Evolutionary conservation across 176 grass and related monocot species (phyloP).

Genomic region (Oryza glumipatula): DNA sequence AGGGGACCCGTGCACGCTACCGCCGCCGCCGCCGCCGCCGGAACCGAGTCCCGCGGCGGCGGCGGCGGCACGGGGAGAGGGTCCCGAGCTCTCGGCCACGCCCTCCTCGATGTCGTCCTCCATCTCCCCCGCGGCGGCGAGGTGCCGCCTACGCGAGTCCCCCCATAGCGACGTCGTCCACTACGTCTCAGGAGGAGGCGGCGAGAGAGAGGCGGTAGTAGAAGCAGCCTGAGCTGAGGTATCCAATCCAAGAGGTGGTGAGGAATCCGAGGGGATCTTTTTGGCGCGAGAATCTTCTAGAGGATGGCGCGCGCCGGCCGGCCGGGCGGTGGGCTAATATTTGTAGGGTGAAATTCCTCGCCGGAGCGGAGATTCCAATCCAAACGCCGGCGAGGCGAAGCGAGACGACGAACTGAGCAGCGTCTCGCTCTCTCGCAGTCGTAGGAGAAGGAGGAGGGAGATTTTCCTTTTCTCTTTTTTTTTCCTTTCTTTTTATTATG

Average conservation of each 20-base stretch:
- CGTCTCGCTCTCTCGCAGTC: no score
- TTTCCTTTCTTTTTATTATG: no score
- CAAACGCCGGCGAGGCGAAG: neutral
- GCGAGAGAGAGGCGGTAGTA: neutral
- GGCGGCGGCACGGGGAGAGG: slow-evolving; percentile 7
- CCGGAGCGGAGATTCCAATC: neutral
- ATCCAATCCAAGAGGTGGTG: slow-evolving; percentile 12
- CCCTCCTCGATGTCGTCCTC: slow-evolving; percentile 60
- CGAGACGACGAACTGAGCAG: neutral
- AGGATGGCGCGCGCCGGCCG: slow-evolving; percentile 1
- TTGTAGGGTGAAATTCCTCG: slow-evolving; percentile 25
- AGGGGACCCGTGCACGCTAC: slow-evolving; percentile 9
- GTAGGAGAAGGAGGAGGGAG: neutral
- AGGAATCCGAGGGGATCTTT: slow-evolving; percentile 41
- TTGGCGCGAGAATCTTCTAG: slow-evolving; percentile 55
- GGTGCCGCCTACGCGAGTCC: slow-evolving; percentile 39
- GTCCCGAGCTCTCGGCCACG: slow-evolving; percentile 64
- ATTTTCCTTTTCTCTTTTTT: neutral
- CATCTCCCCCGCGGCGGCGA: slow-evolving; percentile 7
- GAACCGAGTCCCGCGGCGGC: neutral
- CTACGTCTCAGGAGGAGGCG: neutral
- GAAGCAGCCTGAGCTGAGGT: neutral
- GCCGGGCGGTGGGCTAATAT: neutral
- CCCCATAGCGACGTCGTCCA: neutral
- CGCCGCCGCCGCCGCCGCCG: slow-evolving; percentile 6